A percentile compares a stretch with the other conserved stretches of the same genome.
Conservation (phyloP, 2,329 filamentous ascomycete species). For the Sclerotinia trifoliorum region DNA sequence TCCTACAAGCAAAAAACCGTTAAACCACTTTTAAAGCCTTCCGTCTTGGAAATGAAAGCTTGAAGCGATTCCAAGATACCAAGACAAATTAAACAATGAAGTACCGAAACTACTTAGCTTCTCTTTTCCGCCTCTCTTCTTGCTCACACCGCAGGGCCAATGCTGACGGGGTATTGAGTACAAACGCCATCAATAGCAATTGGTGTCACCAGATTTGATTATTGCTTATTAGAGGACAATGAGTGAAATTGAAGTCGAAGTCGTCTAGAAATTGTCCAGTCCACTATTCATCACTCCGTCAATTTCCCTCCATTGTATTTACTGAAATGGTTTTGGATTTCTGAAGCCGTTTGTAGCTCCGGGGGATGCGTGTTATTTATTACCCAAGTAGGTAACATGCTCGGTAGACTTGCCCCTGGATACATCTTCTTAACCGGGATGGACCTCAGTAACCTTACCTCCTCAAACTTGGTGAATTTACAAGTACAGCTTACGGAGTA, state of each 20-base stretch:
- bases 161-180: constrained; percentile 6
- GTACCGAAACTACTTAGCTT: constrained; percentile 14
- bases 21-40: constrained; percentile 3
- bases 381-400: too few relatives aligned
- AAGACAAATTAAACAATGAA: constrained; percentile 3
- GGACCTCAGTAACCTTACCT: background rate
- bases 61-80: constrained; percentile 6
- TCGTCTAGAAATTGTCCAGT: background rate
- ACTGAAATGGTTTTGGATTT: background rate
- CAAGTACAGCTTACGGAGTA: background rate
- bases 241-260: background rate
- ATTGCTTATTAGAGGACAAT: background rate
- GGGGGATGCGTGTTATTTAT: background rate
- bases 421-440: background rate
- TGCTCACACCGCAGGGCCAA: constrained; percentile 9
- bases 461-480: background rate
- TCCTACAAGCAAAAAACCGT: background rate
- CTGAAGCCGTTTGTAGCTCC: background rate
- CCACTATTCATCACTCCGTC: background rate
- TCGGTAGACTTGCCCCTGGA: constrained; percentile 4
- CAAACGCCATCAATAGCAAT: background rate
- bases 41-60: constrained; percentile 5
- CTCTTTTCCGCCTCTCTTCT: background rate
- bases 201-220: constrained; percentile 7
- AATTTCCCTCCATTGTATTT: background rate